phyloP scores from a whole-genome alignment of 345 rosid genomes.

The Lepidium didymum region DNA sequence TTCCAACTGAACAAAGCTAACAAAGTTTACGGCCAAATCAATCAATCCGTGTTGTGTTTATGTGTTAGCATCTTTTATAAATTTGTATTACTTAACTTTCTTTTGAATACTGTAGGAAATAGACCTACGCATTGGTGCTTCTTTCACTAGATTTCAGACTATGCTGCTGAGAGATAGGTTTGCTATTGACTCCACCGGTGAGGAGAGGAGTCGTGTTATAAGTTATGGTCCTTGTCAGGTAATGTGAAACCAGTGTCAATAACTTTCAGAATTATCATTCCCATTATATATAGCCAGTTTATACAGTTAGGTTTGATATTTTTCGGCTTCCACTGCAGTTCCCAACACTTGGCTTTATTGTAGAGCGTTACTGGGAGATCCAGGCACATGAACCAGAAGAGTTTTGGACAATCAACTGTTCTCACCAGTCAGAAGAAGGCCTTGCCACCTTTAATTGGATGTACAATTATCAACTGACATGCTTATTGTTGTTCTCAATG shows the following conservation, averaged over 20 bases:
- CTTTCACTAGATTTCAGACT: slow-evolving; percentile 95
- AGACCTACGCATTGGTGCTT: slow-evolving; percentile 95
- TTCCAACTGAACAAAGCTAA: no score
- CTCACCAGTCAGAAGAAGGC: slow-evolving; percentile 77
- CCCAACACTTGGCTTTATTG: slow-evolving; percentile 94
- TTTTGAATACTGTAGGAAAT: slow-evolving; percentile 52
- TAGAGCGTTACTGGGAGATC: slow-evolving; percentile 92
- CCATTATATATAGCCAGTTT: slow-evolving; percentile 6
- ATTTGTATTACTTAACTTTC: neutral
- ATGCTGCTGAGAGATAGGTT: slow-evolving; percentile 83
- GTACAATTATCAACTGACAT: slow-evolving; percentile 38
- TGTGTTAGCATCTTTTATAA: neutral
- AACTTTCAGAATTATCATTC: neutral
- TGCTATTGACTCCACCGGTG: slow-evolving; percentile 56
- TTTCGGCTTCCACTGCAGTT: slow-evolving; percentile 44
- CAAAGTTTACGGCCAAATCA: no score
- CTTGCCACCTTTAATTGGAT: slow-evolving; percentile 74
- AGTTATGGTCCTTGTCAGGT: slow-evolving; percentile 99
- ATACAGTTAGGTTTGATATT: slow-evolving; percentile 11
- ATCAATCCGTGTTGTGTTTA: neutral
- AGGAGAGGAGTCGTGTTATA: slow-evolving; percentile 77
- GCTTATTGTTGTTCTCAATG: neutral
- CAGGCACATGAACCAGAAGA: slow-evolving; percentile 97
- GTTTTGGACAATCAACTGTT: slow-evolving; percentile 84
- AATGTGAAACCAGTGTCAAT: slow-evolving; percentile 14